Evolutionary conservation across 2,329 filamentous ascomycete genomes (phyloP).

Genomic region (Lasiodiplodia gonubiensis): DNA sequence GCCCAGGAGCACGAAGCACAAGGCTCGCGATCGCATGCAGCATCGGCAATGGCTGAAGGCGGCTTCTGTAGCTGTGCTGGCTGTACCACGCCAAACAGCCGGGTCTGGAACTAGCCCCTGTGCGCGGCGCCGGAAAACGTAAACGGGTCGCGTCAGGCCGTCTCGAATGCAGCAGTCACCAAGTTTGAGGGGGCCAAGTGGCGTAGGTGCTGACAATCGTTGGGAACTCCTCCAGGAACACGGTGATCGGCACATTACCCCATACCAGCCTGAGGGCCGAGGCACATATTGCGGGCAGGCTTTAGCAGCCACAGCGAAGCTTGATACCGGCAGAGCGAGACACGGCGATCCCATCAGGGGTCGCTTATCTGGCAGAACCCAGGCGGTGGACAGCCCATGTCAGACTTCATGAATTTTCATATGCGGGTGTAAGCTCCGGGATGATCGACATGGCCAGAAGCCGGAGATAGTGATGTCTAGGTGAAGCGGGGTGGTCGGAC

Average conservation of each 20-base stretch:
- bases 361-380: slow-evolving; percentile 9
- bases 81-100: slow-evolving; percentile 1
- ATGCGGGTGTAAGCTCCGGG: slow-evolving; percentile 16
- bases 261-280: background rate
- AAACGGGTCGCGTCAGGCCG: slow-evolving; percentile 22
- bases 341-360: slow-evolving; percentile 9
- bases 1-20: slow-evolving; percentile 16
- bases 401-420: slow-evolving; percentile 11
- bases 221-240: background rate
- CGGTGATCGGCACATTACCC: slow-evolving; percentile 4
- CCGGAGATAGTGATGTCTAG: background rate
- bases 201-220: slow-evolving; percentile 7
- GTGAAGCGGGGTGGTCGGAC: background rate
- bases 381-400: background rate
- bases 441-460: slow-evolving; percentile 2
- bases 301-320: background rate
- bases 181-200: slow-evolving; percentile 14
- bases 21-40: slow-evolving; percentile 19
- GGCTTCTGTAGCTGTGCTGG: slow-evolving; percentile 1
- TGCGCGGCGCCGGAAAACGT: background rate
- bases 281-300: background rate
- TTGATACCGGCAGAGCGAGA: background rate
- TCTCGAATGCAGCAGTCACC: slow-evolving; percentile 15
- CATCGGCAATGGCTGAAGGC: slow-evolving; percentile 13
- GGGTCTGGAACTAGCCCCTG: slow-evolving; percentile 20